These are phyloP conservation scores for Fomitiporia mediterranea DNA, from an alignment of 1,284 basidiomycete genomes.

Conservation along the genomic window DNA sequence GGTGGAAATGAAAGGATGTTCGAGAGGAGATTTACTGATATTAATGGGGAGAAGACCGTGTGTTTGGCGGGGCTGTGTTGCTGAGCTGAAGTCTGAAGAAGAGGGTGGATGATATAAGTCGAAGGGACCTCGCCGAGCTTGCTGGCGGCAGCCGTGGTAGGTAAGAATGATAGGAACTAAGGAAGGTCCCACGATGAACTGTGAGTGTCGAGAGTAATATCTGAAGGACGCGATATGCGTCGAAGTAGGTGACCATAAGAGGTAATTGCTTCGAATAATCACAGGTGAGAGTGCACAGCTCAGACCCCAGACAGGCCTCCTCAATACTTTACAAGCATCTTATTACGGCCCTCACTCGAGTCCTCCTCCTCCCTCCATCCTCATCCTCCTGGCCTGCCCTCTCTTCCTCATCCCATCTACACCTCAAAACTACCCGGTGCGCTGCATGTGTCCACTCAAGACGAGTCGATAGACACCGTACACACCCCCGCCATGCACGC, in stretches of 20 bases:
- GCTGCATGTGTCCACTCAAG: background rate
- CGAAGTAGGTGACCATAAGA: background rate
- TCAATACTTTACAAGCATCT: background rate
- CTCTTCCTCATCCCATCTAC: background rate
- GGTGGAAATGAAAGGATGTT: background rate
- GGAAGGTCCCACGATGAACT: background rate
- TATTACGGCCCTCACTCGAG: conserved; percentile 18
- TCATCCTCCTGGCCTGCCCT: conserved; percentile 1
- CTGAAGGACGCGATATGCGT: background rate
- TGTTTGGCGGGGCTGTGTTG: conserved; percentile 4
- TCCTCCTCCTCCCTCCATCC: conserved; percentile 8
- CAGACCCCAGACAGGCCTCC: background rate
- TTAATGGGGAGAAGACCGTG: background rate
- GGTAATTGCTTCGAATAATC: background rate
- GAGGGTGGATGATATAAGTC: background rate
- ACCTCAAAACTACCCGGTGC: background rate
- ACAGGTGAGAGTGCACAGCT: background rate
- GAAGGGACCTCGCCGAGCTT: background rate
- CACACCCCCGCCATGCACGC: conserved; percentile 7
- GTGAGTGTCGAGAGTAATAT: too few relatives aligned
- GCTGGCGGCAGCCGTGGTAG: too few relatives aligned
- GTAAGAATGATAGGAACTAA: background rate
- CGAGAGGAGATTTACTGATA: background rate
- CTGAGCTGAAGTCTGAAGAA: background rate
- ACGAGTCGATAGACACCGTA: background rate